Evolutionary conservation across 768 basidiomycete species (phyloP).

Genomic region (Brasilioporus rufonigricans): DNA sequence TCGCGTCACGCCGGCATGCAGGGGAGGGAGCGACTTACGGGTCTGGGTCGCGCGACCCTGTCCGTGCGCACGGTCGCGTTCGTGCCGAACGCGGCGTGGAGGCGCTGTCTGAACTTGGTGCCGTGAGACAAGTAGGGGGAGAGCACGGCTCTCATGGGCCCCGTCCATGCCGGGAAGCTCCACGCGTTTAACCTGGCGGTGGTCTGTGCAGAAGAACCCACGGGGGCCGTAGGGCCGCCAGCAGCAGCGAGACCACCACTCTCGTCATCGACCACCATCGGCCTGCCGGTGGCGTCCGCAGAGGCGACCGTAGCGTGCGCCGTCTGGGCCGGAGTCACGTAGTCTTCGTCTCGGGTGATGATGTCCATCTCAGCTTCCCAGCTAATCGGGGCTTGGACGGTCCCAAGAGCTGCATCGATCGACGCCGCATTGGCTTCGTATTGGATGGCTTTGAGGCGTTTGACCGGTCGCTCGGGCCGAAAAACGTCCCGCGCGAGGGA

Average conservation of each 20-base stretch:
- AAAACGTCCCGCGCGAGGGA: not conserved
- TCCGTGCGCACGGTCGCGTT: constrained; percentile 22
- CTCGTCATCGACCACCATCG: not conserved
- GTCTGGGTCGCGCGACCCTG: constrained; percentile 19
- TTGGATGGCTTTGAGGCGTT: constrained; percentile 17
- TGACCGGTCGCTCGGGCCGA: constrained; percentile 10
- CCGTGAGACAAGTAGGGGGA: constrained; percentile 19
- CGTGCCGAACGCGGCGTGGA: constrained; percentile 20
- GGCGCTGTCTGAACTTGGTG: constrained; percentile 18
- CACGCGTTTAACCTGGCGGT: not conserved
- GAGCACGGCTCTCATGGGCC: not conserved
- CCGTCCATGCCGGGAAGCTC: not conserved
- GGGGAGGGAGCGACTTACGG: constrained; percentile 9
- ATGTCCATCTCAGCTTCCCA: constrained; percentile 17
- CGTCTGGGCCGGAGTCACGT: not conserved
- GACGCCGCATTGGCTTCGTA: constrained; percentile 19
- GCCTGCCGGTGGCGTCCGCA: not conserved
- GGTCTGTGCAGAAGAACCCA: not conserved
- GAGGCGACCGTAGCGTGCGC: not conserved
- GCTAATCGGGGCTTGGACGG: constrained; percentile 17
- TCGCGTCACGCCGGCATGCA: not conserved
- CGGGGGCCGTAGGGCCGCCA: not conserved
- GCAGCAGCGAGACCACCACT: not conserved
- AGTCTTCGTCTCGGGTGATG: not conserved
- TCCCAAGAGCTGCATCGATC: constrained; percentile 26